phyloP scores from a whole-genome alignment of 371 early-diverging fungal species.

The Mortierella sp. region DNA sequence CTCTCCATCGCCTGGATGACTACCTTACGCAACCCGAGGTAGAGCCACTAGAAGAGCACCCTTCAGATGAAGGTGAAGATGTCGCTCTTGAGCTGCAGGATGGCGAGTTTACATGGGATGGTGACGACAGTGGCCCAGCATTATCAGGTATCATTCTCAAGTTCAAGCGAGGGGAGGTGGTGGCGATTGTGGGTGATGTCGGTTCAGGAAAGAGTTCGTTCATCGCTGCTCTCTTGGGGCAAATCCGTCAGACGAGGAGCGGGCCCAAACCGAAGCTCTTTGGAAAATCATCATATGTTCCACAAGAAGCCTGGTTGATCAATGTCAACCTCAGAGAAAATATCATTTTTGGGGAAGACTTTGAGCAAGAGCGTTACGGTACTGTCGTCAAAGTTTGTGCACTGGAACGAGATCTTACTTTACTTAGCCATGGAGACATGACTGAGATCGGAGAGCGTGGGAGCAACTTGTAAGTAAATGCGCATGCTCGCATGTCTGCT shows the following conservation, averaged over 20 bases:
- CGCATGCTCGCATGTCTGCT: not conserved
- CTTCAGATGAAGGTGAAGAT: not conserved
- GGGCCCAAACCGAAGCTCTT: not conserved
- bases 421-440: constrained; percentile 71
- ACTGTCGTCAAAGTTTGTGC: constrained; percentile 61
- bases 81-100: not conserved
- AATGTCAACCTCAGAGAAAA: constrained; percentile 67
- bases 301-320: constrained; percentile 73
- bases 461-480: constrained; percentile 61
- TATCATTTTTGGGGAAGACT: constrained; percentile 68
- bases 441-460: constrained; percentile 71
- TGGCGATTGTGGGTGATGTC: constrained; percentile 61
- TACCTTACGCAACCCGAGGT: constrained; percentile 69
- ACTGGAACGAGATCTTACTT: constrained; percentile 67
- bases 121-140: not conserved
- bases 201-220: constrained; percentile 61
- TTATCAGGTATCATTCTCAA: constrained; percentile 1
- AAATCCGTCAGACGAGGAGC: constrained; percentile 24
- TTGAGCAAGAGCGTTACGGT: constrained; percentile 60
- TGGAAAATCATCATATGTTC: constrained; percentile 44
- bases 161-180: constrained; percentile 42
- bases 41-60: constrained; percentile 34
- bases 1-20: constrained; percentile 66
- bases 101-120: constrained; percentile 1
- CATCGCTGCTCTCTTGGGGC: constrained; percentile 43